Percentiles rank a stretch among this genome's conserved stretches.
Evolutionary conservation across 106 monocot species (phyloP).

Genomic region (Narthecium ossifragum): DNA sequence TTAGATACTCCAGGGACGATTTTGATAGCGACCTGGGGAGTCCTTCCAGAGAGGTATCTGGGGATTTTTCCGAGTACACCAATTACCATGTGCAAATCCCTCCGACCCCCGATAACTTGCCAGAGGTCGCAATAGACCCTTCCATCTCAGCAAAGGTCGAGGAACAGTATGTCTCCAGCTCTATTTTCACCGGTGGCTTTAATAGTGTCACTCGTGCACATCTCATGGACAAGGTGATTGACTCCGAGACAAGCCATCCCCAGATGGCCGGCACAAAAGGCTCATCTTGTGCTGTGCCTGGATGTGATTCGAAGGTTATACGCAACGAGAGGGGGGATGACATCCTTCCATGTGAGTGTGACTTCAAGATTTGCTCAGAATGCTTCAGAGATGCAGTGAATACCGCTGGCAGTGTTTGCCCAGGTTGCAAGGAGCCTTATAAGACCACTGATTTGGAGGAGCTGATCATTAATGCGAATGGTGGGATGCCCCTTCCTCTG

Average conservation of each 20-base stretch:
- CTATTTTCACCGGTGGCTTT: constrained; percentile 42
- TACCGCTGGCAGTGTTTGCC: constrained; percentile 30
- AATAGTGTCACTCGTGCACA: constrained; percentile 38
- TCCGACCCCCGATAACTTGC: constrained; percentile 32
- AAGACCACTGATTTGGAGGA: constrained; percentile 38
- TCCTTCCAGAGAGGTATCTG: no score
- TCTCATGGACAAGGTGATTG: constrained; percentile 58
- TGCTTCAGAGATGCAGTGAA: constrained; percentile 46
- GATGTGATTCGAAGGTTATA: constrained; percentile 50
- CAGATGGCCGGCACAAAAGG: constrained; percentile 68
- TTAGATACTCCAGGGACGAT: constrained; percentile 50
- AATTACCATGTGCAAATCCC: constrained; percentile 40
- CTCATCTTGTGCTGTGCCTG: constrained; percentile 35
- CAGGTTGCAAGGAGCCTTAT: constrained; percentile 65
- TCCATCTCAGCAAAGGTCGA: constrained; percentile 38
- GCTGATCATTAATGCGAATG: constrained; percentile 12
- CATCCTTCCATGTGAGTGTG: constrained; percentile 63
- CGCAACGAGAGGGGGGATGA: constrained; percentile 58
- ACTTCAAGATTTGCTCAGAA: constrained; percentile 59
- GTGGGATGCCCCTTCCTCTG: constrained; percentile 5
- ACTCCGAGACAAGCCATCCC: constrained; percentile 41
- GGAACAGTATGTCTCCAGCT: constrained; percentile 41
- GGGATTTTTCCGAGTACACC: constrained; percentile 22
- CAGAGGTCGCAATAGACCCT: constrained; percentile 17
- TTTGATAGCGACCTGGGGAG: constrained; percentile 45